Conservation (phyloP, 306 rosid species). For the Parietaria judaica region DNA sequence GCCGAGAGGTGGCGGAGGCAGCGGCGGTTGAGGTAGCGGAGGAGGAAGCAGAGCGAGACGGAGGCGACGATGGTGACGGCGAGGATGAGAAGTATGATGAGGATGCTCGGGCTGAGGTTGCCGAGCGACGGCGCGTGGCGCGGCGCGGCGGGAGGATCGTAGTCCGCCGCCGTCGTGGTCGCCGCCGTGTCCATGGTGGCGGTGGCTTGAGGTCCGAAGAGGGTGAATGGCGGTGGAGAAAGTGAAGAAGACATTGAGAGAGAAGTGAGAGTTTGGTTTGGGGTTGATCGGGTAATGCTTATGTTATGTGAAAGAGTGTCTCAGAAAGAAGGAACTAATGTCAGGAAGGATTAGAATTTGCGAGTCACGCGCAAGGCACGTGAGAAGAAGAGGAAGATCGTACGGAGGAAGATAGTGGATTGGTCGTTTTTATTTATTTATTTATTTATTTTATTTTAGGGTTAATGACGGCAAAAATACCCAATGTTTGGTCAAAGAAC, state of each 20-base stretch:
- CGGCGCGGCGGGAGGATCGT: neutral
- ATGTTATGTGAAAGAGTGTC: neutral
- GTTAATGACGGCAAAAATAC: no score
- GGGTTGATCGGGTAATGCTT: neutral
- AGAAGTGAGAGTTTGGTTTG: neutral
- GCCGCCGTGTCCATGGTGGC: neutral
- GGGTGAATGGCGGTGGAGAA: conserved; percentile 24
- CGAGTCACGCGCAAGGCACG: conserved; percentile 5
- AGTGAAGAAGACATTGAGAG: conserved; percentile 17
- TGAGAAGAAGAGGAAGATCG: neutral
- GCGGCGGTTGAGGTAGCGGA: conserved; percentile 59
- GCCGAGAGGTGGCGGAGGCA: conserved; percentile 45
- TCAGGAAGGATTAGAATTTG: no score
- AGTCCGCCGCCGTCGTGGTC: neutral
- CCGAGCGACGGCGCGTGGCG: conserved; percentile 23
- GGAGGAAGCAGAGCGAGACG: conserved; percentile 44
- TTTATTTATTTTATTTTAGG: no score
- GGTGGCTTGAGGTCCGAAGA: conserved; percentile 17
- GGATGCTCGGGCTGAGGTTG: conserved; percentile 43
- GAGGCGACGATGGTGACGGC: conserved; percentile 43
- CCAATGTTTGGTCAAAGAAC: no score
- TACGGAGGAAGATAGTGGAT: neutral
- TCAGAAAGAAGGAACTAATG: neutral
- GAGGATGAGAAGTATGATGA: conserved; percentile 42
- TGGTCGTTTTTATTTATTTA: no score